Evolutionary conservation across 192 early-diverging fungal genomes (phyloP).

Genomic region (Paraglomus occultum): DNA sequence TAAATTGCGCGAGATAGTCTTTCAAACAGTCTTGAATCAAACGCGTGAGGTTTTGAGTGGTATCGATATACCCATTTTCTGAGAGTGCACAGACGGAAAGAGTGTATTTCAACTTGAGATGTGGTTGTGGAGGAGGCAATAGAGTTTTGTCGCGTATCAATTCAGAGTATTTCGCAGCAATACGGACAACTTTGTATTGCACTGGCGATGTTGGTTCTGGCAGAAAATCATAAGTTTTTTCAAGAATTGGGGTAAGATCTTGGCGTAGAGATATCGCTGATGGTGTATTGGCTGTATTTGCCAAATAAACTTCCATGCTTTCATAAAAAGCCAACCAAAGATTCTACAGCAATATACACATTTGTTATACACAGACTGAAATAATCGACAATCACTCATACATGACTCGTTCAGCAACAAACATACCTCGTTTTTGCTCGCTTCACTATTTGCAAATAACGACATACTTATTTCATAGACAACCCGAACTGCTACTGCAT

Average conservation of each 20-base stretch:
- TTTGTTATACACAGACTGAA: neutral
- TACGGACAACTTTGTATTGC: neutral
- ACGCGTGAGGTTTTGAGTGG: neutral
- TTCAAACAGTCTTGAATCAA: conserved; percentile 18
- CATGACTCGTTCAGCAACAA: neutral
- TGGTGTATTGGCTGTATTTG: conserved; percentile 16
- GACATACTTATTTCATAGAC: conserved; percentile 29
- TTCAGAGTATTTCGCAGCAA: neutral
- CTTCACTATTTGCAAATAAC: conserved; percentile 25
- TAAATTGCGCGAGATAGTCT: neutral
- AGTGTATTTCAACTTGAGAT: neutral
- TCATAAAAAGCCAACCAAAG: conserved; percentile 42
- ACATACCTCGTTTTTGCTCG: conserved; percentile 5
- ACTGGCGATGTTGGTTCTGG: neutral
- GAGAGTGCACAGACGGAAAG: conserved; percentile 2
- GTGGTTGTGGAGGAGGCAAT: neutral
- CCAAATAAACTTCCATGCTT: conserved; percentile 36
- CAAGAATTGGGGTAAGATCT: neutral
- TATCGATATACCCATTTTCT: conserved; percentile 2
- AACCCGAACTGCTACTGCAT: conserved; percentile 36
- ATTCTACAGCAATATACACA: conserved; percentile 31
- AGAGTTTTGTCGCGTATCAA: neutral
- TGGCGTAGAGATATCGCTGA: conserved; percentile 2
- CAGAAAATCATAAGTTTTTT: neutral
- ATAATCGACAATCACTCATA: neutral